These are phyloP conservation scores for Ogataea pini DNA, from an alignment of 805 yeast species.

Conservation along the genomic window DNA sequence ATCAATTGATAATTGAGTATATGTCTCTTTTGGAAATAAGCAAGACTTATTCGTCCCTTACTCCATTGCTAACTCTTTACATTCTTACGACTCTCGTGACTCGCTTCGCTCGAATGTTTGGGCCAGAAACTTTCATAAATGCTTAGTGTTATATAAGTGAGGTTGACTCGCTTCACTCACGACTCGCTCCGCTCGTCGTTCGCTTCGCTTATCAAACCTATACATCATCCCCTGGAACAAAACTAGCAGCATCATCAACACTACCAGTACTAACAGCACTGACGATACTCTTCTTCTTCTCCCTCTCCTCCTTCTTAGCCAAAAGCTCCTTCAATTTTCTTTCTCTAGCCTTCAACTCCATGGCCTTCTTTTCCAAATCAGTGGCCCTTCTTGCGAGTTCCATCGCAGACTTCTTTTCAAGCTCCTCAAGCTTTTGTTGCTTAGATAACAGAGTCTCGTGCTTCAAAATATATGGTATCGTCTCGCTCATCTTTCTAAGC, in stretches of 20 bases:
- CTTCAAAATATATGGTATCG: slow-evolving; percentile 80
- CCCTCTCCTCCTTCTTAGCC: slow-evolving; percentile 17
- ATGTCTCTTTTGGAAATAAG: too few relatives aligned
- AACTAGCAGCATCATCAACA: slow-evolving; percentile 19
- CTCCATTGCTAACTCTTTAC: too few relatives aligned
- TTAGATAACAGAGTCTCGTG: slow-evolving; percentile 74
- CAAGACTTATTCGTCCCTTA: too few relatives aligned
- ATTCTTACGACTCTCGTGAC: too few relatives aligned
- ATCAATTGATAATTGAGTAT: too few relatives aligned
- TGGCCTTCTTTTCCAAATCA: slow-evolving; percentile 72
- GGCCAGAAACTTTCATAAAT: too few relatives aligned
- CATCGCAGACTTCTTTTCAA: slow-evolving; percentile 75
- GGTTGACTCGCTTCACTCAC: not conserved
- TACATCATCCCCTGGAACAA: slow-evolving; percentile 24
- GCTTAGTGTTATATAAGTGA: too few relatives aligned
- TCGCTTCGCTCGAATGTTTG: too few relatives aligned
- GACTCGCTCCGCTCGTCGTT: not conserved
- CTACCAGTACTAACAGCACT: slow-evolving; percentile 11
- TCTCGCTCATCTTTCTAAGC: slow-evolving; percentile 75
- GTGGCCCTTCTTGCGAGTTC: slow-evolving; percentile 76
- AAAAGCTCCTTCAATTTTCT: slow-evolving; percentile 47
- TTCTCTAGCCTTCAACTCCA: slow-evolving; percentile 68
- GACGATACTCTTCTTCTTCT: slow-evolving; percentile 9
- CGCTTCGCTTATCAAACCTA: not conserved
- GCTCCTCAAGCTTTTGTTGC: slow-evolving; percentile 75